Base-by-base conservation (phyloP, 1,139 yeast genomes). In the Kodamaea plutei region DNA sequence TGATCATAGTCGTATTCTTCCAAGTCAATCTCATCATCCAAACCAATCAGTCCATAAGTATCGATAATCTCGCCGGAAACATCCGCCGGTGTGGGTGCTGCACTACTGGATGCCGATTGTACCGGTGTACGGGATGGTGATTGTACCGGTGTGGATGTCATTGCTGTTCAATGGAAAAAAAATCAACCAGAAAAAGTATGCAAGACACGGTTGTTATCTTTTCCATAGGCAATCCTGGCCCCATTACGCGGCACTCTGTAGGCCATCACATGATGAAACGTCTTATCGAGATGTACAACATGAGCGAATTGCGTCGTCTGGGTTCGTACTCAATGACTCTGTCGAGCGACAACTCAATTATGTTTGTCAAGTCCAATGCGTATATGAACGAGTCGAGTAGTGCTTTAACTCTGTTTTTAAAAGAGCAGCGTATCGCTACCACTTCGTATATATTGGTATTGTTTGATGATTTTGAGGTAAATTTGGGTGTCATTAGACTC, bases 141-240 rank as follows among this genome's bases (percentile, higher is more conserved):
- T n/a, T n/a, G n/a, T n/a, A n/a, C n/a, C n/a, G n/a, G n/a, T n/a
- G n/a, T n/a, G n/a, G n/a, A n/a, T n/a, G n/a, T n/a, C n/a, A 17
- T 7, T 16, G 19, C 18, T 25, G 20, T 18, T 10, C 8, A 18
- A 4, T 18, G 8, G 20, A 18, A 18, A 18, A 18, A 18, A 18
- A 9, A 6, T 6, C 8, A 18, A 18, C 8, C 8, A 18, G n/a
- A 18, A 9, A 18, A 8, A 8, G 20, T 18, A 34, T 34, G 37
- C 27, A 18, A 28, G 33, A 32, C 9, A 29, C 36, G n/a, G 33
- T 60, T 8, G 50, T 63, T 2, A 36, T 66, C 16, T 58, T 64
- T 35, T 64, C 72, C 5, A 52, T 67, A 17, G 73, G 73, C 2
- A 67, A 67, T 39, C 73, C 73, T 1, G 72, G 72, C 0, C 56